Percentiles rank a stretch among this genome's conserved stretches.
These are phyloP conservation scores for Metschnikowia henanensis DNA, from an alignment of 805 yeast species.

Conservation along the genomic window DNA sequence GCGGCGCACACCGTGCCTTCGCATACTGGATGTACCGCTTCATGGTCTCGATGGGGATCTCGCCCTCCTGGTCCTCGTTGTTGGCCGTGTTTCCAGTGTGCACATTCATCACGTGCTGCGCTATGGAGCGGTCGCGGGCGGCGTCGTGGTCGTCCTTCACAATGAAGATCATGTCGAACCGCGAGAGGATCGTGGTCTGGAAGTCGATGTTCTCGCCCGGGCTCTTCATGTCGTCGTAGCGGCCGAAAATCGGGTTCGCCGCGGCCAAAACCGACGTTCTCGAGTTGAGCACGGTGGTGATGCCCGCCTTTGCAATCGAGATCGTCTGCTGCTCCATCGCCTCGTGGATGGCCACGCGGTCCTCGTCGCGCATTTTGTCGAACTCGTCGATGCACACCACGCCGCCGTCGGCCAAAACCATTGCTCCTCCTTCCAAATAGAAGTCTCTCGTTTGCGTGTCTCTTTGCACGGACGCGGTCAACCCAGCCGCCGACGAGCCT, in stretches of 20 bases:
- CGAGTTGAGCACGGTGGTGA: slow-evolving; percentile 93
- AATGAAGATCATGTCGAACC: slow-evolving; percentile 98
- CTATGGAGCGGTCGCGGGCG: slow-evolving; percentile 81
- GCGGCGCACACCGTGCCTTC: slow-evolving; percentile 88
- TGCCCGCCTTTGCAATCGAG: slow-evolving; percentile 98
- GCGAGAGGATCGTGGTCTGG: slow-evolving; percentile 93
- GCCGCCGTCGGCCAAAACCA: slow-evolving; percentile 99
- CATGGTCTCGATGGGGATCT: slow-evolving; percentile 88
- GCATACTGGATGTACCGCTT: slow-evolving; percentile 90
- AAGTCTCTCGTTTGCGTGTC: slow-evolving; percentile 88
- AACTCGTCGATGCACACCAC: slow-evolving; percentile 99
- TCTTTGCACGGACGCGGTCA: slow-evolving; percentile 96
- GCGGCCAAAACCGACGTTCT: slow-evolving; percentile 97
- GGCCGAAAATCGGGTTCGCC: slow-evolving; percentile 95
- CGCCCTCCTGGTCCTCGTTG: slow-evolving; percentile 61
- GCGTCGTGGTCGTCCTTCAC: slow-evolving; percentile 95
- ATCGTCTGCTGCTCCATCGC: slow-evolving; percentile 99
- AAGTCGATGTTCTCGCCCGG: slow-evolving; percentile 99
- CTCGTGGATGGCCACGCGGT: slow-evolving; percentile 97
- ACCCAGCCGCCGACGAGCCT: slow-evolving; percentile 99
- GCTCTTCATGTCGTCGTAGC: slow-evolving; percentile 93
- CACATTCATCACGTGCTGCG: slow-evolving; percentile 91
- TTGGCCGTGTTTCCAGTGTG: slow-evolving; percentile 72
- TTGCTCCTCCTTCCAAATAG: slow-evolving; percentile 98
- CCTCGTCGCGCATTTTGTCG: slow-evolving; percentile 99